Evolutionary conservation across 768 basidiomycete species (phyloP).

Genomic region (Lactarius vividus): DNA sequence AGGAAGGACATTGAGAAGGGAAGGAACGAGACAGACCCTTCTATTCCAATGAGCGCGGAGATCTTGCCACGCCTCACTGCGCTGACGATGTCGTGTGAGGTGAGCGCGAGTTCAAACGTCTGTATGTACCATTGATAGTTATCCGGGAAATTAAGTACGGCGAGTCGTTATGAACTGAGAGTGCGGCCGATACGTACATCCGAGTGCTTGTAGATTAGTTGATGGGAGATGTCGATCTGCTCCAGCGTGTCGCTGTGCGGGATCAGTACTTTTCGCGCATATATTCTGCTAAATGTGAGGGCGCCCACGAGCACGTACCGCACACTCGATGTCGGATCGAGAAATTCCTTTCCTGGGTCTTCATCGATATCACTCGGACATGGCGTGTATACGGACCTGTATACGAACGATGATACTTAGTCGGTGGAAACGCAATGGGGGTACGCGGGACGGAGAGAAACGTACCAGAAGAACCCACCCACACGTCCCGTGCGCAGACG

Average conservation of each 20-base stretch:
- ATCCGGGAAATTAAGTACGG: neutral
- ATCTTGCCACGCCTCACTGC: constrained; percentile 73
- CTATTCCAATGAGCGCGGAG: constrained; percentile 46
- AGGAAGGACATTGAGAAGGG: constrained; percentile 61
- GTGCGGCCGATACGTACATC: constrained; percentile 45
- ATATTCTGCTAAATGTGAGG: neutral
- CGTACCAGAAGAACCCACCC: constrained; percentile 92
- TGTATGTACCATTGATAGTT: constrained; percentile 37
- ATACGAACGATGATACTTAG: neutral
- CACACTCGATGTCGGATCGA: constrained; percentile 53
- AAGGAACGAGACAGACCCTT: neutral
- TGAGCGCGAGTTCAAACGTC: constrained; percentile 63
- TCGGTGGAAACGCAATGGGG: neutral
- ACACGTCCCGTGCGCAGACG: constrained; percentile 74
- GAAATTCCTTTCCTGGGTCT: constrained; percentile 58
- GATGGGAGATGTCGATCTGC: constrained; percentile 84
- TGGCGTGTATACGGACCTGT: constrained; percentile 68
- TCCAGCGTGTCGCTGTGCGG: constrained; percentile 77
- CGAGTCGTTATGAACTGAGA: neutral
- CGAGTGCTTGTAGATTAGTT: constrained; percentile 76
- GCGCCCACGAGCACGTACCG: constrained; percentile 38
- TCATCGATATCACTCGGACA: constrained; percentile 53
- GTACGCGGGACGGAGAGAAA: neutral
- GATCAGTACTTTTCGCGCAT: constrained; percentile 2
- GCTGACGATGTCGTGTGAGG: constrained; percentile 51